Conservation (phyloP, 495 filamentous ascomycete genomes). For the Neurospora sp. region DNA sequence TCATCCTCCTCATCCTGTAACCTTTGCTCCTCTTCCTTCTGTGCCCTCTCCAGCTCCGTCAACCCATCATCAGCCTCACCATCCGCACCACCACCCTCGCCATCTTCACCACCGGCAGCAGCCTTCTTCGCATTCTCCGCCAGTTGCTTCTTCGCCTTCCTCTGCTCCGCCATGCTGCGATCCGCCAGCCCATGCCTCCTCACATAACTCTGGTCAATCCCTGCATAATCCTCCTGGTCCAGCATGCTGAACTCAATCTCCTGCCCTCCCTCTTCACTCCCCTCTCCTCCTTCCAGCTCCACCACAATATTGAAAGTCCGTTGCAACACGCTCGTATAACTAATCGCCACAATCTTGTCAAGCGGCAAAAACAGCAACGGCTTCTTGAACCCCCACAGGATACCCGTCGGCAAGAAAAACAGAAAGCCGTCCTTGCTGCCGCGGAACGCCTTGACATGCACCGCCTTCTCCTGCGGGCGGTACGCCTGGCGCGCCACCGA, state of each 20-base stretch:
- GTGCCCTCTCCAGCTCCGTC: slow-evolving; percentile 47
- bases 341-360: slow-evolving; percentile 65
- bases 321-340: slow-evolving; percentile 82
- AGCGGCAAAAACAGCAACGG: slow-evolving; percentile 80
- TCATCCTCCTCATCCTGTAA: slow-evolving; percentile 68
- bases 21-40: slow-evolving; percentile 34
- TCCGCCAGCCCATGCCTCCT: slow-evolving; percentile 76
- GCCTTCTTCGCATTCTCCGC: slow-evolving; percentile 32
- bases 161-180: slow-evolving; percentile 77
- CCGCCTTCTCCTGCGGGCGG: slow-evolving; percentile 81
- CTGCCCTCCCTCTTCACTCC: slow-evolving; percentile 36
- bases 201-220: slow-evolving; percentile 72
- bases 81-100: slow-evolving; percentile 32
- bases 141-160: slow-evolving; percentile 62
- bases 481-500: slow-evolving; percentile 71
- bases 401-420: slow-evolving; percentile 78
- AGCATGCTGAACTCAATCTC: slow-evolving; percentile 83
- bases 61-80: slow-evolving; percentile 54
- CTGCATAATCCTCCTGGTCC: slow-evolving; percentile 72
- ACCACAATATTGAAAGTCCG: slow-evolving; percentile 90
- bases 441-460: slow-evolving; percentile 81
- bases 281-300: slow-evolving; percentile 37
- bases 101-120: slow-evolving; percentile 41
- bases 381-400: slow-evolving; percentile 94
- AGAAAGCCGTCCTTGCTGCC: slow-evolving; percentile 94